phyloP scores from a whole-genome alignment of 257 asterid genomes.

The Anisodus acutangulus region DNA sequence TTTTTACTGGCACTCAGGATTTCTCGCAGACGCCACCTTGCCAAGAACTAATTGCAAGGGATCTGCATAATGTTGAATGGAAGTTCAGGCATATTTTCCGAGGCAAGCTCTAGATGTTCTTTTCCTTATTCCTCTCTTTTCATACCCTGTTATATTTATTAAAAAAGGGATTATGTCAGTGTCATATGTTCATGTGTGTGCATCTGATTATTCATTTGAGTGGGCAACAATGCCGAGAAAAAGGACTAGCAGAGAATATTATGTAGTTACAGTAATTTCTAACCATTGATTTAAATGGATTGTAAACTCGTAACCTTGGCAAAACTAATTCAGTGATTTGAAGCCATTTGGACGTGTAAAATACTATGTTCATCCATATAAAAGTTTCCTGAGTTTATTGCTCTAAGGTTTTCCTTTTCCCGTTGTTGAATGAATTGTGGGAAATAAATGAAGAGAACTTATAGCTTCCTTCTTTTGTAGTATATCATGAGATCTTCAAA shows the following conservation, averaged over 20 bases:
- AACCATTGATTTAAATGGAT: not conserved
- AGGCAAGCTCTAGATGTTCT: constrained; percentile 51
- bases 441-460: constrained; percentile 1
- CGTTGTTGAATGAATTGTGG: not conserved
- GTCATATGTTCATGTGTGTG: not conserved
- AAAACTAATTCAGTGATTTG: not conserved
- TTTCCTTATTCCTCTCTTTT: not conserved
- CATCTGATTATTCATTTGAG: not conserved
- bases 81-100: constrained; percentile 96
- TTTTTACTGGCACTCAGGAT: constrained; percentile 58
- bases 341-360: not conserved
- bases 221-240: constrained; percentile 13
- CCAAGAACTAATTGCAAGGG: constrained; percentile 96
- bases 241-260: not conserved
- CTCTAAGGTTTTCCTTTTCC: not conserved
- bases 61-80: constrained; percentile 96
- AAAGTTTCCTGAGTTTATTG: not conserved
- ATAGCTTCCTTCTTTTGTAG: not conserved
- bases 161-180: not conserved
- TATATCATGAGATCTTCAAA: not conserved
- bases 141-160: not conserved
- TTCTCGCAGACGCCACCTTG: constrained; percentile 95
- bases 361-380: not conserved
- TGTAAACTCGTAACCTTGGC: not conserved
- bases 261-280: not conserved